These are phyloP conservation scores for Shiraia bambusicola DNA, from an alignment of 2,329 filamentous ascomycete genomes.

Conservation along the genomic window DNA sequence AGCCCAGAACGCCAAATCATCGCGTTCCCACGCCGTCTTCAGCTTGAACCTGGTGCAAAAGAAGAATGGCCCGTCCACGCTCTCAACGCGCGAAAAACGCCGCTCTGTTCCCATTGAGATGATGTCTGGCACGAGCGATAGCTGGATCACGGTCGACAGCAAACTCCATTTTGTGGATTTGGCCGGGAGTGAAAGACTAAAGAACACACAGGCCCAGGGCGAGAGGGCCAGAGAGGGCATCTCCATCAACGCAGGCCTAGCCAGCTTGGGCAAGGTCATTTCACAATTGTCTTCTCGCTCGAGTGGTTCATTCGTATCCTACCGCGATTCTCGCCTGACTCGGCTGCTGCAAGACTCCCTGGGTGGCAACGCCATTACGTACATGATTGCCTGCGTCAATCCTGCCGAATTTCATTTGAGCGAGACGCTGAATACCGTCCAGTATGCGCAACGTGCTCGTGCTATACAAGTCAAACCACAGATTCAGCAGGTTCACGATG, in stretches of 20 bases:
- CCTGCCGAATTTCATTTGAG: slow-evolving; percentile 96
- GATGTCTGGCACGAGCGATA: slow-evolving; percentile 61
- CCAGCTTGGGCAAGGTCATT: slow-evolving; percentile 95
- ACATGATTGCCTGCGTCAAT: slow-evolving; percentile 99
- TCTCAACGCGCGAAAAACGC: slow-evolving; percentile 72
- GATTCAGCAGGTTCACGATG: slow-evolving; percentile 86
- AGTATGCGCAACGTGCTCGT: slow-evolving; percentile 93
- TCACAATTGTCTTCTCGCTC: slow-evolving; percentile 92
- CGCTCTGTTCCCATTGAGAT: slow-evolving; percentile 83
- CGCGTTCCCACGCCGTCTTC: slow-evolving; percentile 95
- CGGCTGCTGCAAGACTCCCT: slow-evolving; percentile 93
- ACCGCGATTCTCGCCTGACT: slow-evolving; percentile 96
- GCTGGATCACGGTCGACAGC: slow-evolving; percentile 85
- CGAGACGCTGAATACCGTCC: slow-evolving; percentile 92
- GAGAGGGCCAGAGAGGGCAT: slow-evolving; percentile 95
- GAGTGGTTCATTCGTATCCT: slow-evolving; percentile 87
- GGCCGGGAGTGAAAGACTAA: slow-evolving; percentile 92
- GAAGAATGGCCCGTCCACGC: slow-evolving; percentile 57
- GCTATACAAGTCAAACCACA: slow-evolving; percentile 97
- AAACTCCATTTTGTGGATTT: slow-evolving; percentile 98
- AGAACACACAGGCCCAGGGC: slow-evolving; percentile 94
- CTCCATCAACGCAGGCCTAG: slow-evolving; percentile 94
- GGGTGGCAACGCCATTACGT: slow-evolving; percentile 95
- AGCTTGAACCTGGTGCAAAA: slow-evolving; percentile 90
- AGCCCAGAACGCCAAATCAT: slow-evolving; percentile 96